phyloP scores from a whole-genome alignment of 2,329 filamentous ascomycete species.

The Cercospora berteroae region DNA sequence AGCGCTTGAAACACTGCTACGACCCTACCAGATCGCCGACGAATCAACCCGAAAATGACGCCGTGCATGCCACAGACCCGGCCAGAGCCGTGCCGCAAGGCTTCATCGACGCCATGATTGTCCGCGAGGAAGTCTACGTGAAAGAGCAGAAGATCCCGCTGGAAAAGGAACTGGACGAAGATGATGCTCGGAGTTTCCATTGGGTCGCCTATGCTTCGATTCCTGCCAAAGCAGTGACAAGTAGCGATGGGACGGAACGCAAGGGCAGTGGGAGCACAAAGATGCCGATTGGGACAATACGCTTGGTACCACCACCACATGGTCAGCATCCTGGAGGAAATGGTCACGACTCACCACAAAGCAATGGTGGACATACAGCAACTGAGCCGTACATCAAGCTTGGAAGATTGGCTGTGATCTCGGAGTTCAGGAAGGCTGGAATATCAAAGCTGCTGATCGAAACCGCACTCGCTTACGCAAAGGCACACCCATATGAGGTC shows the following conservation, averaged over 20 bases:
- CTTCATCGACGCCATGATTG: conserved; percentile 56
- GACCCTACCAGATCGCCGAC: conserved; percentile 30
- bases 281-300: conserved; percentile 69
- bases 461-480: conserved; percentile 66
- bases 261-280: conserved; percentile 43
- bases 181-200: conserved; percentile 77
- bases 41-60: conserved; percentile 35
- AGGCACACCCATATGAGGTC: conserved; percentile 54
- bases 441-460: conserved; percentile 66
- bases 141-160: conserved; percentile 57
- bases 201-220: conserved; percentile 80
- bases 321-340: conserved; percentile 31
- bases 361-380: conserved; percentile 46
- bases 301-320: conserved; percentile 80
- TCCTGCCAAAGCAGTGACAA: conserved; percentile 39
- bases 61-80: conserved; percentile 28
- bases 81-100: conserved; percentile 42
- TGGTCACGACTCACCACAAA: conserved; percentile 24
- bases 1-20: conserved; percentile 34
- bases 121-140: conserved; percentile 58
- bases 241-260: conserved; percentile 35
- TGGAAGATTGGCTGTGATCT: conserved; percentile 70
- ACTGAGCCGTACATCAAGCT: conserved; percentile 78
- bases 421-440: conserved; percentile 48
- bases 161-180: conserved; percentile 73